Percentiles rank a stretch among this genome's conserved stretches.
Conservation (phyloP, 352 stramenopile species). For the Aphanomyces invadans region DNA sequence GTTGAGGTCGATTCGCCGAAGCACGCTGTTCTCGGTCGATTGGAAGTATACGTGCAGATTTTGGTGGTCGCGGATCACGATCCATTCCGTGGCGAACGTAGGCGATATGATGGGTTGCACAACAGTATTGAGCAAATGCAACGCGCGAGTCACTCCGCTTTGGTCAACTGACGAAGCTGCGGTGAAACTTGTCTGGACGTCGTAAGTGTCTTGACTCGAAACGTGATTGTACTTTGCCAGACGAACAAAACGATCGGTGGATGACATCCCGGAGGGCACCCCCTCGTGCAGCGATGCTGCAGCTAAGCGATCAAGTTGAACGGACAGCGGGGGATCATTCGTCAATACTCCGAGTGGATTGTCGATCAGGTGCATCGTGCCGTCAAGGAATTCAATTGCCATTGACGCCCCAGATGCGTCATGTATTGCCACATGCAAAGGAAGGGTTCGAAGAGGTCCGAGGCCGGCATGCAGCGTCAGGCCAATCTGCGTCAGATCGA, state of each 20-base stretch:
- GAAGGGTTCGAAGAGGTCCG: slow-evolving; percentile 28
- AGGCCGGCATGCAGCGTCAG: slow-evolving; percentile 24
- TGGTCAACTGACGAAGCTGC: background rate
- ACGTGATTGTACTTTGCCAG: background rate
- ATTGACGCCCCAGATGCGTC: slow-evolving; percentile 49
- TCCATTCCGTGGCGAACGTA: slow-evolving; percentile 6
- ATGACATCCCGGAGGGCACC: background rate
- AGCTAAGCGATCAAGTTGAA: slow-evolving; percentile 25
- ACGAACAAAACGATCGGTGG: slow-evolving; percentile 6
- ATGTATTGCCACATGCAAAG: slow-evolving; percentile 58
- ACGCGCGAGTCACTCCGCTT: background rate
- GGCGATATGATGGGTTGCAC: slow-evolving; percentile 9
- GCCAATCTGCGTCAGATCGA: slow-evolving; percentile 38
- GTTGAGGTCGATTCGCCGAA: slow-evolving; percentile 9
- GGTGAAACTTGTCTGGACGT: slow-evolving; percentile 7
- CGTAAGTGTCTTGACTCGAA: background rate
- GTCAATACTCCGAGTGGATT: slow-evolving; percentile 60
- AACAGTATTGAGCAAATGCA: slow-evolving; percentile 11
- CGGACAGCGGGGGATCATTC: slow-evolving; percentile 54
- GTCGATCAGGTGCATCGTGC: slow-evolving; percentile 46
- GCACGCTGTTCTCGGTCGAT: background rate
- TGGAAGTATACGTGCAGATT: background rate
- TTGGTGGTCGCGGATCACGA: slow-evolving; percentile 9
- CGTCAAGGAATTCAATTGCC: slow-evolving; percentile 67
- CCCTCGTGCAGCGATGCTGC: background rate